phyloP scores from a whole-genome alignment of 2,329 filamentous ascomycete species.

The Calycina herbarum region DNA sequence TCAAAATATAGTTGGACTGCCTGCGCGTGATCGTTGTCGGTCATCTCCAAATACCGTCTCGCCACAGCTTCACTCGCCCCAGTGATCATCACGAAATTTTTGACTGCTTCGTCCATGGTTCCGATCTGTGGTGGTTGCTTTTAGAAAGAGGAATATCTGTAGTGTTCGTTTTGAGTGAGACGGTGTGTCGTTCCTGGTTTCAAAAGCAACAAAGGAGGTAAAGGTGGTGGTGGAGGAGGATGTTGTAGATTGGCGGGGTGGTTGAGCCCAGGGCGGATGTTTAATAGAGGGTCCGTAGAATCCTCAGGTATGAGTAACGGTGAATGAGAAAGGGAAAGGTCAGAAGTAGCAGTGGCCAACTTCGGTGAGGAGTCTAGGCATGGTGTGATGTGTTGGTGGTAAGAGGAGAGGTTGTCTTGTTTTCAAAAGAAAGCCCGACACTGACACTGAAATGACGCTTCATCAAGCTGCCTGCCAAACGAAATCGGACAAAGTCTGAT shows the following conservation, averaged over 20 bases:
- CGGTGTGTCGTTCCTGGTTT: background rate
- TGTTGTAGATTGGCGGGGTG: background rate
- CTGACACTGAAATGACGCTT: conserved; percentile 3
- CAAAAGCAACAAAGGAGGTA: background rate
- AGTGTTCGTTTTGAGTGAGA: background rate
- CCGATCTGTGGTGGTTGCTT: background rate
- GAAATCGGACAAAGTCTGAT: background rate
- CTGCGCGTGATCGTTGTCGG: conserved; percentile 80
- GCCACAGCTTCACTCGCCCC: conserved; percentile 72
- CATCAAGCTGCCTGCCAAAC: conserved; percentile 1
- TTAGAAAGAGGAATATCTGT: background rate
- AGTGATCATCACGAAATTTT: conserved; percentile 80
- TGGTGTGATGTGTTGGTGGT: background rate
- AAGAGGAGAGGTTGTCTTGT: background rate
- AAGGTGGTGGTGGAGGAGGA: background rate
- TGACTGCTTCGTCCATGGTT: conserved; percentile 56
- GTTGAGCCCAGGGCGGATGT: background rate
- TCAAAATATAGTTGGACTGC: conserved; percentile 91
- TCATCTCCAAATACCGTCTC: conserved; percentile 78
- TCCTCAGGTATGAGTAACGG: background rate
- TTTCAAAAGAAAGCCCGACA: background rate
- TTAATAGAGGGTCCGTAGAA: background rate
- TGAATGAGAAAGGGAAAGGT: background rate
- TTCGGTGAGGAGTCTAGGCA: background rate
- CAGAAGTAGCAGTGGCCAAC: background rate